Base-by-base conservation (phyloP, 148 eudicot species). In the Persicaria maculosa region DNA sequence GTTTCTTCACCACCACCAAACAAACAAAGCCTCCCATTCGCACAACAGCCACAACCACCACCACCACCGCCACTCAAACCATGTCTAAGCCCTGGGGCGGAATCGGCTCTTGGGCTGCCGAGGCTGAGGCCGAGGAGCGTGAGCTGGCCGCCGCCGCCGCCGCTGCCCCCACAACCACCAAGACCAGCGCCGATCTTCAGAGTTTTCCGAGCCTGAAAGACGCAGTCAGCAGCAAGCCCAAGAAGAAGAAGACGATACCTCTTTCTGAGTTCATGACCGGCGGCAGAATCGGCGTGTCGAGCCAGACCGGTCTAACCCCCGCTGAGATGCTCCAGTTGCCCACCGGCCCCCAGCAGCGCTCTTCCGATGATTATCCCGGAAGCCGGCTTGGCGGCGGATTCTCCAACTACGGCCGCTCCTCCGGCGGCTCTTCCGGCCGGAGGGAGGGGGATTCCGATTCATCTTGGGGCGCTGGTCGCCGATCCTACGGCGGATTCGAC, bases 341-440 rank as follows among this genome's bases (percentile, higher is more conserved):
- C 22, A 93, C 91, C 2, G 90, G 88, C 0, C 97, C 96, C 1
- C 86, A 82, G 17, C 88, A 84, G 25, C 83, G 91, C 1, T 71
- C 86, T 8, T 59, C 73, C 1, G 88, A 86, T 5, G 96, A 88
- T 31, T 81, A 71, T 74, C 48, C 48, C 46, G 88, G 74, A 4
- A 79, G 86, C 0, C 74, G 88, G 2, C 71, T 82, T 12, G 89
- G 91, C 10, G 97, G 93, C 2, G 97, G 96, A 1, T 92, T 90
- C 50, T 73, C 85, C 0, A 78, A 61, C 6, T 86, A 81, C 69
- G 83, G 87, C 4, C 47, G 70, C n/a, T 1, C 40, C 40, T 31
- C 71, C 31, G 71, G 59, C 50, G 53, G 72, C 52, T 58, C 72
- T 36, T 45, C 44, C 54, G 72, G 72, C 22, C 72, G 61, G 9